Conservation (phyloP, 805 yeast species). For the Kodamaea nitidulidarum region DNA sequence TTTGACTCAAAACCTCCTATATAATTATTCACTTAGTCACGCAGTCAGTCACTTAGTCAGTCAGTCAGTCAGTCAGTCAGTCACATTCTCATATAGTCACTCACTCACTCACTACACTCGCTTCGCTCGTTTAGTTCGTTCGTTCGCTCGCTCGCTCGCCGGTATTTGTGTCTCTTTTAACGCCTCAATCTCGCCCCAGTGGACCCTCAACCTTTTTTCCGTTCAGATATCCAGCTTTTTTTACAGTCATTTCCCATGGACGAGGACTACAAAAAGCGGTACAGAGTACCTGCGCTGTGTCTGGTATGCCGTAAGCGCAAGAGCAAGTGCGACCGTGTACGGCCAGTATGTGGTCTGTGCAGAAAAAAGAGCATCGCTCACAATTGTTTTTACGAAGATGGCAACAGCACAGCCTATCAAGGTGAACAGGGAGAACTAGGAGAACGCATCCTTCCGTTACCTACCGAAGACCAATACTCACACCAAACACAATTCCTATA, state of each 20-base stretch:
- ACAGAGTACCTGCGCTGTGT: conserved; percentile 41
- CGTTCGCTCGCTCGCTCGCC: no score
- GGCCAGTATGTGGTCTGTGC: conserved; percentile 43
- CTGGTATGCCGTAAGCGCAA: conserved; percentile 43
- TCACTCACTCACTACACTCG: no score
- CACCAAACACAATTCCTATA: conserved; percentile 1
- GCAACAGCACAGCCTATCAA: conserved; percentile 8
- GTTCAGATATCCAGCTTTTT: no score
- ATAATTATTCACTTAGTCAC: no score
- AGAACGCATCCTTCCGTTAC: conserved; percentile 9
- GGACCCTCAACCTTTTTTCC: no score
- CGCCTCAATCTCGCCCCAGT: no score
- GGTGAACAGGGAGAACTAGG: conserved; percentile 7
- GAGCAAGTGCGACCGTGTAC: conserved; percentile 39
- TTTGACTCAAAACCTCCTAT: no score
- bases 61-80: no score
- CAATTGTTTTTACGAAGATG: conserved; percentile 34
- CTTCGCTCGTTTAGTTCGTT: no score
- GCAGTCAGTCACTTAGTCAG: no score
- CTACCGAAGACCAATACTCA: conserved; percentile 5
- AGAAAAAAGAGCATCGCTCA: conserved; percentile 41
- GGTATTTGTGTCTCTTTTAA: no score
- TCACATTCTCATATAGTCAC: no score
- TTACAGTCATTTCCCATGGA: conserved; percentile 2
- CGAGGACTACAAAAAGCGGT: conserved; percentile 28